phyloP scores from a whole-genome alignment of 108 stramenopile species.

The Skeletonema marinoi region DNA sequence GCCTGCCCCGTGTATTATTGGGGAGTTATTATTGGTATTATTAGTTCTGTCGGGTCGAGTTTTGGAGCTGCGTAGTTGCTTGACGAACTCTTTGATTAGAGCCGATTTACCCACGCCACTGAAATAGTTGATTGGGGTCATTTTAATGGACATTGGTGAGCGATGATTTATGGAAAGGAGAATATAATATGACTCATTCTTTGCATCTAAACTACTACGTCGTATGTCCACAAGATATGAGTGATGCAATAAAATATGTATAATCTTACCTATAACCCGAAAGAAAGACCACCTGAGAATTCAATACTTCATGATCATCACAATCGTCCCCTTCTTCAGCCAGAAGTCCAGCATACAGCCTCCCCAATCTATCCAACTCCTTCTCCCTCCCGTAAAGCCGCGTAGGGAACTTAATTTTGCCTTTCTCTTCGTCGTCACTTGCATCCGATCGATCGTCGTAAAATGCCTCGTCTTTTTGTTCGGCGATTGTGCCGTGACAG shows the following conservation, averaged over 20 bases:
- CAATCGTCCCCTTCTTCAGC: neutral
- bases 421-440: constrained; percentile 33
- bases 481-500: constrained; percentile 19
- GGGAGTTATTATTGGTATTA: too few species aligned
- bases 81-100: too few species aligned
- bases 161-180: too few species aligned
- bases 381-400: constrained; percentile 27
- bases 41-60: too few species aligned
- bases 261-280: constrained; percentile 9
- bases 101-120: too few species aligned
- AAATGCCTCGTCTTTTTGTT: constrained; percentile 27
- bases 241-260: neutral
- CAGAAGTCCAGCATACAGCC: neutral
- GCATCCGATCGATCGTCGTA: constrained; percentile 31
- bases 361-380: constrained; percentile 1
- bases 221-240: too few species aligned
- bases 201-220: too few species aligned
- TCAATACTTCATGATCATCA: neutral
- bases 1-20: too few species aligned
- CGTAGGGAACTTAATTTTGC: constrained; percentile 27
- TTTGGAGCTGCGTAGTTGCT: too few species aligned
- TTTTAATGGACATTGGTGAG: too few species aligned
- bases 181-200: too few species aligned
- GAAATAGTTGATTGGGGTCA: too few species aligned
- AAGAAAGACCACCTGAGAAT: constrained; percentile 27